Percentiles rank a stretch among this genome's conserved stretches.
phyloP scores from a whole-genome alignment of 148 eudicot species.

The Nepenthes gracilis region DNA sequence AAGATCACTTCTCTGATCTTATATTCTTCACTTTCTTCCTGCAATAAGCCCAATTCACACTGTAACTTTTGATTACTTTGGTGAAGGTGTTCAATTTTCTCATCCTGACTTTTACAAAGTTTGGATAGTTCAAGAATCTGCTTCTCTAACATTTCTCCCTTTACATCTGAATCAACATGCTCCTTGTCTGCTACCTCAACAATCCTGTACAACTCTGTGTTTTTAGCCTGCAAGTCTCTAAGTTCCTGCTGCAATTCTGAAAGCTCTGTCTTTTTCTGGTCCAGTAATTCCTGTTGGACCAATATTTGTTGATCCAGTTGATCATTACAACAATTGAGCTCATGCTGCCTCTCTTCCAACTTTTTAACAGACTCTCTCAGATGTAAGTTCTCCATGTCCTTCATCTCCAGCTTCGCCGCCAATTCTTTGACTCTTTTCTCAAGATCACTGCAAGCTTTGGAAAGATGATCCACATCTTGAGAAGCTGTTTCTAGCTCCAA shows the following conservation, averaged over 20 bases:
- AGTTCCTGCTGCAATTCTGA: constrained; percentile 29
- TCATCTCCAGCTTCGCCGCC: constrained; percentile 31
- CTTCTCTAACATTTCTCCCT: constrained; percentile 30
- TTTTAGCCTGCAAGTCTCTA: constrained; percentile 25
- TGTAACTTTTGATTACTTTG: constrained; percentile 41
- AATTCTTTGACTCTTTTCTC: constrained; percentile 31
- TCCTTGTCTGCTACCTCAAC: constrained; percentile 33
- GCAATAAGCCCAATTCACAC: constrained; percentile 40
- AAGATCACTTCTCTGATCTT: constrained; percentile 54
- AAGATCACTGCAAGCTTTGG: constrained; percentile 34
- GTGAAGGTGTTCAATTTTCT: constrained; percentile 42
- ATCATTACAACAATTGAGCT: constrained; percentile 30
- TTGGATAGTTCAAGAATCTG: constrained; percentile 30
- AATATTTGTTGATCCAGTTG: constrained; percentile 31
- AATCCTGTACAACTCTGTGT: constrained; percentile 31
- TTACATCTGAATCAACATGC: constrained; percentile 21
- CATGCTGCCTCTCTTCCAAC: constrained; percentile 39
- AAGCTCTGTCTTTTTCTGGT: constrained; percentile 38
- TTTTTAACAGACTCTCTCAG: constrained; percentile 30
- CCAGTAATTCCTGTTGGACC: constrained; percentile 17
- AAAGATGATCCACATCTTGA: constrained; percentile 31
- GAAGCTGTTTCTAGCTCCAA: constrained; percentile 22
- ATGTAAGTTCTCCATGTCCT: constrained; percentile 43
- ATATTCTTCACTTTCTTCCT: constrained; percentile 54
- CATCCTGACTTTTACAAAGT: constrained; percentile 22